phyloP scores from a whole-genome alignment of 108 stramenopile species.

The Conticribra weissflogii region DNA sequence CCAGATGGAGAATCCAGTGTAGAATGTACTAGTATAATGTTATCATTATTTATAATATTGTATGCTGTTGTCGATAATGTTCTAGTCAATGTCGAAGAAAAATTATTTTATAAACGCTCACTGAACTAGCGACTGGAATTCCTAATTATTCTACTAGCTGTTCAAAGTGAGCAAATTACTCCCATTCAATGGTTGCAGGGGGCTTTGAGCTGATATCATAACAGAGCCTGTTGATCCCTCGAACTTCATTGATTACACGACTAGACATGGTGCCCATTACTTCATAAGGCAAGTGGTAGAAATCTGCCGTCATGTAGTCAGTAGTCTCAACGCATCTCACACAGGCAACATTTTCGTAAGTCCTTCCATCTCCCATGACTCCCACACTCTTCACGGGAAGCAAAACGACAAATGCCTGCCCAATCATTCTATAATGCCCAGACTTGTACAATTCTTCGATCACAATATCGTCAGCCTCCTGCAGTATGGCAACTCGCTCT shows the following conservation, averaged over 20 bases:
- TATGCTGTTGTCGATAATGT: no score
- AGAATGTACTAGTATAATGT: no score
- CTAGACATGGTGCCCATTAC: constrained; percentile 93
- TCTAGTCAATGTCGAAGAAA: no score
- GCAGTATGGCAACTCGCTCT: constrained; percentile 89
- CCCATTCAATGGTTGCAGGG: constrained; percentile 99
- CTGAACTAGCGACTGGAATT: no score
- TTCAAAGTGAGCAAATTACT: no score
- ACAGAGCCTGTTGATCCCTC: constrained; percentile 95
- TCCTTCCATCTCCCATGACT: constrained; percentile 97
- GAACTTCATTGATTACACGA: constrained; percentile 97
- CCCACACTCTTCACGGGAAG: constrained; percentile 96
- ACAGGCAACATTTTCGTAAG: constrained; percentile 91
- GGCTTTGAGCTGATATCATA: constrained; percentile 99
- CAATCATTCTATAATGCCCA: constrained; percentile 95
- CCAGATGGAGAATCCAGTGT: no score
- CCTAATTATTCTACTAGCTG: no score
- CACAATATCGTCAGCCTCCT: constrained; percentile 96
- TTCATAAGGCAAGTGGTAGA: constrained; percentile 97
- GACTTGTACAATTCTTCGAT: constrained; percentile 91
- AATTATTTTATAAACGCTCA: no score
- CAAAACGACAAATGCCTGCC: constrained; percentile 97
- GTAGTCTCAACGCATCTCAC: constrained; percentile 96
- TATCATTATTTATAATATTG: no score
- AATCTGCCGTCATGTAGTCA: constrained; percentile 99